Evolutionary conservation across 306 rosid genomes (phyloP).

Genomic region (Neltuma alba): DNA sequence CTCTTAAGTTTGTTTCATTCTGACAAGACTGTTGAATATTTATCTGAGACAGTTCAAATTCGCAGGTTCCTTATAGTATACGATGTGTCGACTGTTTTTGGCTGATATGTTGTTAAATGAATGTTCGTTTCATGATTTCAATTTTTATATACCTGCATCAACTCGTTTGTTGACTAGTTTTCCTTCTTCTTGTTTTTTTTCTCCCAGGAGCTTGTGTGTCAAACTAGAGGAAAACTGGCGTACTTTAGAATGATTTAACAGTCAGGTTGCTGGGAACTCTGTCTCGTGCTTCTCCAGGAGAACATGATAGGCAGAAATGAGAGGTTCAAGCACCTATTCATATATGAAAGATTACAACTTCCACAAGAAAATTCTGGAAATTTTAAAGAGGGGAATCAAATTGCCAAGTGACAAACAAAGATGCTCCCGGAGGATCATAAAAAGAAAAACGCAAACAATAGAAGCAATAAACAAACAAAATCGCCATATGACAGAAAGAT

Average conservation of each 20-base stretch:
- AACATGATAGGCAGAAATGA: background rate
- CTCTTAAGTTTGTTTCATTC: no score
- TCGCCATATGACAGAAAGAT: background rate
- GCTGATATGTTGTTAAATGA: background rate
- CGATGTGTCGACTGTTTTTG: background rate
- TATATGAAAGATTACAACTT: constrained; percentile 10
- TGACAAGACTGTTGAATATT: background rate
- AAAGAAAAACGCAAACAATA: background rate
- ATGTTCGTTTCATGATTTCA: background rate
- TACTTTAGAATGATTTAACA: no score
- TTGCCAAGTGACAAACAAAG: background rate
- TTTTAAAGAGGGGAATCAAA: background rate
- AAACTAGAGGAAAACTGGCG: background rate
- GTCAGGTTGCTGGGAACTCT: background rate
- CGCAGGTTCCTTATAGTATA: background rate
- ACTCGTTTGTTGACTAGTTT: background rate
- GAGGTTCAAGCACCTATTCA: background rate
- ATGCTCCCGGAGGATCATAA: background rate
- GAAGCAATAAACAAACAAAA: background rate
- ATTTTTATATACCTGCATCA: background rate
- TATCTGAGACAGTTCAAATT: background rate
- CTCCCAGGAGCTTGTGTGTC: background rate
- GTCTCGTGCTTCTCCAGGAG: background rate
- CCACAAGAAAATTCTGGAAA: background rate
- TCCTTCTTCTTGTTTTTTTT: background rate